Evolutionary conservation across 495 filamentous ascomycete genomes (phyloP).

Genomic region (Mytilinidion resinicola): DNA sequence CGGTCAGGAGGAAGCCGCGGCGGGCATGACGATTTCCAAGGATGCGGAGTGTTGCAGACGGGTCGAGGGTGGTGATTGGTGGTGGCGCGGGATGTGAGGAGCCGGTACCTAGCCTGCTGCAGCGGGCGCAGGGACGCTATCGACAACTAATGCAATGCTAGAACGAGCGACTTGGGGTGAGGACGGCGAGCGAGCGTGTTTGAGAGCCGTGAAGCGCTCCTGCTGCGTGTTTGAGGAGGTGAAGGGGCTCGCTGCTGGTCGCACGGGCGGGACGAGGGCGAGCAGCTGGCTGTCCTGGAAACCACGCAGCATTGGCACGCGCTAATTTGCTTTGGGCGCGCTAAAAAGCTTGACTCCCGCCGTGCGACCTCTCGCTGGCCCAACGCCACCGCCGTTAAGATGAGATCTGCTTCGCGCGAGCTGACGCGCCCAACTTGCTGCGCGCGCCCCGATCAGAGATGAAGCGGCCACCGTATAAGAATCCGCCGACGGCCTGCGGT

Average conservation of each 20-base stretch:
- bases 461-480: not conserved
- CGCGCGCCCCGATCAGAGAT: not conserved
- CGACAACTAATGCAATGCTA: not conserved
- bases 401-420: not conserved
- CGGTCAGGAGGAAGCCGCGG: not conserved
- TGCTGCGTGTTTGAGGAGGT: not conserved
- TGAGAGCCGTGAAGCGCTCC: not conserved
- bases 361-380: not conserved
- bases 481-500: not conserved
- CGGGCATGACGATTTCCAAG: not conserved
- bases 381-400: not conserved
- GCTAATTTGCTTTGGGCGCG: not conserved
- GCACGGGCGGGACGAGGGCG: not conserved
- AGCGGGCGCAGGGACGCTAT: not conserved
- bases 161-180: not conserved
- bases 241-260: constrained; percentile 1
- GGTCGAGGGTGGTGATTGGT: not conserved
- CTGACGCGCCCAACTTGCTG: not conserved
- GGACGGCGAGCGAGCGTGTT: not conserved
- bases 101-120: not conserved
- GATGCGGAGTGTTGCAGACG: not conserved
- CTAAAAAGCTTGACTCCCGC: constrained; percentile 1
- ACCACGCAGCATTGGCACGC: not conserved
- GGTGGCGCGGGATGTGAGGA: not conserved
- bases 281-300: too few relatives aligned